phyloP scores from a whole-genome alignment of 2,329 filamentous ascomycete species.

The Sarocladium strictum region DNA sequence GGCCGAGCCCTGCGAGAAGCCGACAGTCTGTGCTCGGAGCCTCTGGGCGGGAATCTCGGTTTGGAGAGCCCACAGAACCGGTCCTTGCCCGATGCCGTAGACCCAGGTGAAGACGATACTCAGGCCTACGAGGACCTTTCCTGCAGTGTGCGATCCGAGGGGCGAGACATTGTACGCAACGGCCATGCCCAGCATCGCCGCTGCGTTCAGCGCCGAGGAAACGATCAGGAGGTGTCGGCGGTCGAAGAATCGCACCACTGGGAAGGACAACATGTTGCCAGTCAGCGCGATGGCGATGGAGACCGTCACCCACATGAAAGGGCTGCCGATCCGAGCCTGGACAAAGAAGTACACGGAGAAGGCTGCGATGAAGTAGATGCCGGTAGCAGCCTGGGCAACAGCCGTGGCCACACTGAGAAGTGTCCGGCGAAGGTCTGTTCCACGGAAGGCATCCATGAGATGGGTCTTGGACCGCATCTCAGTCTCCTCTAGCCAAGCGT shows the following conservation, averaged over 20 bases:
- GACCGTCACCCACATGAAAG: neutral
- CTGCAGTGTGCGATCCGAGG: neutral
- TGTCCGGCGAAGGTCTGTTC: neutral
- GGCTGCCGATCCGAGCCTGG: neutral
- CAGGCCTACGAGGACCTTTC: neutral
- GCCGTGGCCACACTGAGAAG: neutral
- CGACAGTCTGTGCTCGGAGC: neutral
- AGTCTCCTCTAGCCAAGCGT: neutral
- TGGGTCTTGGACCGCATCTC: neutral
- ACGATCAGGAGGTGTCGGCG: neutral
- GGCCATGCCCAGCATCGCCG: neutral
- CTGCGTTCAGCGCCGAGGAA: neutral
- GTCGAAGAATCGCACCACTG: neutral
- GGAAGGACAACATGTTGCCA: neutral
- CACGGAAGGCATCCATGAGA: neutral
- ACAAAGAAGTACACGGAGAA: neutral
- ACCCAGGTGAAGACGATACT: neutral
- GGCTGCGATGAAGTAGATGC: neutral
- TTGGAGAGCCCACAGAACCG: neutral
- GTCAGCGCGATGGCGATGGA: neutral
- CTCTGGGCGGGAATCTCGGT: neutral
- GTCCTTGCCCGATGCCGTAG: neutral
- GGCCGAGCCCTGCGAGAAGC: neutral
- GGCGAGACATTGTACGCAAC: neutral
- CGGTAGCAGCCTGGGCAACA: neutral